These are phyloP conservation scores for Epichloe sylvatica DNA, from an alignment of 2,329 filamentous ascomycete species.

Conservation along the genomic window DNA sequence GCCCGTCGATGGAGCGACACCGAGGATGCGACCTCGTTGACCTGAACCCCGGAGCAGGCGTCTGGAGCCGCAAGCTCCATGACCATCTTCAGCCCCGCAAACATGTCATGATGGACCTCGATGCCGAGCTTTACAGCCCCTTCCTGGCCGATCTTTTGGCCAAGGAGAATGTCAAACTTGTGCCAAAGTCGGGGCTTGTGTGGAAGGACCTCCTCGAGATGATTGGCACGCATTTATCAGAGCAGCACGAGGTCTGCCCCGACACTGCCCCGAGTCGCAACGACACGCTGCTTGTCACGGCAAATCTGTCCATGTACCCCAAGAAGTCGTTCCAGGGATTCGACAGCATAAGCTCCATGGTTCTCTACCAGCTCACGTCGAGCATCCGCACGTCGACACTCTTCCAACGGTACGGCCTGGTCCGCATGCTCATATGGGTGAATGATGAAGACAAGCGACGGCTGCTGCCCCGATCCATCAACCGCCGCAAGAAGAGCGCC, in stretches of 20 bases:
- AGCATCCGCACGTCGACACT: conserved; percentile 43
- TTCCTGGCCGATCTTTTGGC: conserved; percentile 47
- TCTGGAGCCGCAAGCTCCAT: conserved; percentile 70
- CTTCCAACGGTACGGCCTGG: conserved; percentile 63
- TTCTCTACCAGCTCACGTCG: conserved; percentile 48
- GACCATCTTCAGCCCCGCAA: conserved; percentile 60
- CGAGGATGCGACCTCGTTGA: conserved; percentile 75
- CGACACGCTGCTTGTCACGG: conserved; percentile 57
- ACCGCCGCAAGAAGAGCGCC: conserved; percentile 39
- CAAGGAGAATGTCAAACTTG: conserved; percentile 32
- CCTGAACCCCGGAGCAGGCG: conserved; percentile 63
- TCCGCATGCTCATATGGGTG: conserved; percentile 66
- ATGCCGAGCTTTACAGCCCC: conserved; percentile 40
- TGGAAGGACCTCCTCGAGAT: conserved; percentile 44
- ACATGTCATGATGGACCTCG: conserved; percentile 72
- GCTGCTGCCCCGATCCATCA: conserved; percentile 47
- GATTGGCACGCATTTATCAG: conserved; percentile 35
- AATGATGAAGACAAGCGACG: conserved; percentile 43
- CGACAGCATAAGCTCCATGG: conserved; percentile 41
- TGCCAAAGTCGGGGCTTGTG: conserved; percentile 44
- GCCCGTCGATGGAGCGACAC: conserved; percentile 52
- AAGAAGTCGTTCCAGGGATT: conserved; percentile 36
- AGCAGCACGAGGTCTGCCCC: conserved; percentile 33
- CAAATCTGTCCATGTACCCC: conserved; percentile 47
- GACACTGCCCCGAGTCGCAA: conserved; percentile 41